phyloP scores from a whole-genome alignment of 768 basidiomycete species.

The Naganishia vishniacii region DNA sequence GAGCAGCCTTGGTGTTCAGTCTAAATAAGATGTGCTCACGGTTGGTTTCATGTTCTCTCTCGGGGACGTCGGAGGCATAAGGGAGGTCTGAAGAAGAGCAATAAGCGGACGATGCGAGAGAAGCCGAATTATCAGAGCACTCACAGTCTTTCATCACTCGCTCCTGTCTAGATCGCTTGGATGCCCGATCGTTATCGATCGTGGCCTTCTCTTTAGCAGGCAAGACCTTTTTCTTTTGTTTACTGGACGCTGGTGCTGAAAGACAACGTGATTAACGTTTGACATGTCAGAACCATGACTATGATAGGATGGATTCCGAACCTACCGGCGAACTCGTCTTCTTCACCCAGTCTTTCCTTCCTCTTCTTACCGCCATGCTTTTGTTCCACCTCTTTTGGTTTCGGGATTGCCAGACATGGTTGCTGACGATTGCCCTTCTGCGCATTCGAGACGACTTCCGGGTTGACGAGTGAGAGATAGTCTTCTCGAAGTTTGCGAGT shows the following conservation, averaged over 20 bases:
- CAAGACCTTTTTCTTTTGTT: conserved; percentile 1
- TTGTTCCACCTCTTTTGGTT: neutral
- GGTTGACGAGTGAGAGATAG: neutral
- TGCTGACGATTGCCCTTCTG: neutral
- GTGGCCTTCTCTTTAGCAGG: neutral
- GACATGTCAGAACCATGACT: neutral
- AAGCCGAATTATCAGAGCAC: too few relatives aligned
- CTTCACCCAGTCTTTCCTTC: neutral
- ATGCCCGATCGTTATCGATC: neutral
- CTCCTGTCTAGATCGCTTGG: neutral
- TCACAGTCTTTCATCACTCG: neutral
- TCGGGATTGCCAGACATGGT: neutral
- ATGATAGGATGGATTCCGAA: neutral
- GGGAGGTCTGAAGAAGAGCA: too few relatives aligned
- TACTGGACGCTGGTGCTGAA: neutral
- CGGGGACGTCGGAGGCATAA: too few relatives aligned
- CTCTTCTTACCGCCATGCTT: neutral
- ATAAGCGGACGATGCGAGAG: too few relatives aligned
- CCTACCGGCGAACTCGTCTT: neutral
- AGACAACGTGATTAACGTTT: neutral
- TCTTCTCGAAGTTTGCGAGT: neutral
- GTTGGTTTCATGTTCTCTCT: too few relatives aligned
- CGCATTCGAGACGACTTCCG: neutral
- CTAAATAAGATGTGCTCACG: too few relatives aligned
- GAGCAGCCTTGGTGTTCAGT: too few relatives aligned